Evolutionary conservation across 371 early-diverging fungal genomes (phyloP).

Genomic region (Mortierella sp.): DNA sequence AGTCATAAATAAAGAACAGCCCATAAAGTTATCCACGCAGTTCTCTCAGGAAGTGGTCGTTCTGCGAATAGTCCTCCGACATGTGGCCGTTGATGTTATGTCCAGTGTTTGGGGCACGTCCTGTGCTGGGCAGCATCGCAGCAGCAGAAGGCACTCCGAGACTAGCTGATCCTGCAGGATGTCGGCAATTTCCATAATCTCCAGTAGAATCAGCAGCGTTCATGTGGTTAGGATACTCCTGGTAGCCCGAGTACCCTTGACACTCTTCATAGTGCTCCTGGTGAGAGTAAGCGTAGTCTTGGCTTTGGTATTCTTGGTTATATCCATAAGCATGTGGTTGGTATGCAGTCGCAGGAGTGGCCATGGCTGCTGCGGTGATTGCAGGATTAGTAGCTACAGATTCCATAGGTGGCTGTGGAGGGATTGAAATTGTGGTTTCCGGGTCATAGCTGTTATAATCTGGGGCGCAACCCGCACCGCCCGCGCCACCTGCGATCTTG

Average conservation of each 20-base stretch:
- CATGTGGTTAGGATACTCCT: conserved; percentile 13
- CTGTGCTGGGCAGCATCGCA: conserved; percentile 2
- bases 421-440: not conserved
- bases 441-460: conserved; percentile 23
- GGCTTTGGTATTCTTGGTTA: conserved; percentile 3
- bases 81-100: conserved; percentile 30
- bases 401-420: conserved; percentile 3
- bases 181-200: conserved; percentile 26
- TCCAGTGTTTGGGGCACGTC: conserved; percentile 8
- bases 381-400: not conserved
- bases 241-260: not conserved
- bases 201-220: conserved; percentile 6
- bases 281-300: conserved; percentile 1
- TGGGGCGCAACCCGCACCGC: not conserved
- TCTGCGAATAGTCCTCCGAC: conserved; percentile 40
- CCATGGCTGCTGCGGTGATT: conserved; percentile 5
- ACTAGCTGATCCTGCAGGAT: conserved; percentile 4
- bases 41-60: conserved; percentile 44
- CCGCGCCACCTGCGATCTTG: conserved; percentile 28
- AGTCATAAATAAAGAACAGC: not conserved
- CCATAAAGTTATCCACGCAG: conserved; percentile 41
- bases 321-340: conserved; percentile 9
- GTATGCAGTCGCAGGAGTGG: not conserved
- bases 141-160: not conserved
- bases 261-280: conserved; percentile 15